phyloP scores from a whole-genome alignment of 371 early-diverging fungal genomes.

The Mortierella polycephala region DNA sequence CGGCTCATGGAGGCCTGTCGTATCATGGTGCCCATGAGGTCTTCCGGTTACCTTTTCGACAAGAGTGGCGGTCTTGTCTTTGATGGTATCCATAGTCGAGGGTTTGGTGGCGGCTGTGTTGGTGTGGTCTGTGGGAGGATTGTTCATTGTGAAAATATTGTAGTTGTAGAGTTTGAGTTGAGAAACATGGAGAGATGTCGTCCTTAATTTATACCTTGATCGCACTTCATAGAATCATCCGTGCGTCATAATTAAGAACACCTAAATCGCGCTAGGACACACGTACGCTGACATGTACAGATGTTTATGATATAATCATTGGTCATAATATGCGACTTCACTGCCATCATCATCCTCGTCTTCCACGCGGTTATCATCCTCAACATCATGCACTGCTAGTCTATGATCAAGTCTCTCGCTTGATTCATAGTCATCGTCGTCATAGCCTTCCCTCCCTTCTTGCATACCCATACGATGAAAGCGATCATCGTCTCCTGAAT shows the following conservation, averaged over 20 bases:
- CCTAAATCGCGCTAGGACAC: no score
- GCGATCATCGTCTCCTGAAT: conserved; percentile 15
- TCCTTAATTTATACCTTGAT: no score
- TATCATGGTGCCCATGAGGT: conserved; percentile 3
- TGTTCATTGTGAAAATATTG: conserved; percentile 1
- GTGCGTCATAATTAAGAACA: no score
- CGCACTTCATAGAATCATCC: no score
- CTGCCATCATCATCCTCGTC: conserved; percentile 16
- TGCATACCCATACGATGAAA: conserved; percentile 8
- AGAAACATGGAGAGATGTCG: neutral
- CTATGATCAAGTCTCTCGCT: no score
- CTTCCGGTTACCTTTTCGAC: conserved; percentile 38
- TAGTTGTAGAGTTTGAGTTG: neutral
- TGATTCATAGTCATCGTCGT: conserved; percentile 2
- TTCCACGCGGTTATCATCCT: conserved; percentile 14
- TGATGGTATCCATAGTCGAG: conserved; percentile 58
- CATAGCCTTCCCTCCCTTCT: neutral
- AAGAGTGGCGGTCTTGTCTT: conserved; percentile 58
- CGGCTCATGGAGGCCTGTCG: no score
- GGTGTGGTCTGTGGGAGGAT: conserved; percentile 13
- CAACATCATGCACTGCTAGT: neutral
- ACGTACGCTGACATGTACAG: no score
- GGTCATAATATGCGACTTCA: conserved; percentile 25
- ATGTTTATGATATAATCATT: neutral
- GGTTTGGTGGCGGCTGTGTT: conserved; percentile 19